Base-by-base conservation (phyloP, 495 filamentous ascomycete genomes). In the Neurospora tetrasperma region DNA sequence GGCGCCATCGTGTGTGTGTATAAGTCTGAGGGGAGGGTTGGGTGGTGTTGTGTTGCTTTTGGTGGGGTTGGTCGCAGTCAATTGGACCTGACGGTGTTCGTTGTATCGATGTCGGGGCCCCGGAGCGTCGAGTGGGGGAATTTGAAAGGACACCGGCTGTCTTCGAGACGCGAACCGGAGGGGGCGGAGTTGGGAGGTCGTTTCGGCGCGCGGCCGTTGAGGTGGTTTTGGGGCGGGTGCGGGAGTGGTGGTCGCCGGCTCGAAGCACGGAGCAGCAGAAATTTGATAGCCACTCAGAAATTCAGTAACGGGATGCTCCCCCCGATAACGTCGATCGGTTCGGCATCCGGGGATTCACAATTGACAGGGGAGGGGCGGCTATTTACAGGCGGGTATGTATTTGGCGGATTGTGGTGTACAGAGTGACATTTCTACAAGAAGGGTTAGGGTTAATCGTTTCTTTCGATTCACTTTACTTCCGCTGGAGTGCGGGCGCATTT, bases 1-100 rank as follows among this genome's bases (percentile, higher is more conserved):
- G 86, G 84, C 77, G 86, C 84, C 86, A 88, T 88, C 78, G 74
- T 43, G 43, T 44, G 2, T 31, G 46, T 20, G 39, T 38, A 20
- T 46, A 20, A 54, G 9, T 23, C 54, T 59, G 42, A 5, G 42
- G 42, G 42, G 42, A 7, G 14, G 14, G 39, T 43, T 43, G 38
- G 73, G 43, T 54, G 43, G 20, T 44, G 69, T 46, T 75, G 71
- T 68, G 59, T 38, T 38, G 35, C 3, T 38, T 79, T 70, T 73
- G 69, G 20, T 38, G 40, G 42, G 23, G 43, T 70, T 62, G 43
- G 68, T 59, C 23, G 48, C 48, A 59, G 48, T 59, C 48, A 71
- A 20, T 40, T 31, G 71, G 71, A 69, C 71, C 40, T 69, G 71
- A 69, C 44, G 16, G 46, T 59, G 54, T 59, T 23, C 39, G 35